Base-by-base conservation (phyloP, 2,329 filamentous ascomycete species). In the Cytospora mali region DNA sequence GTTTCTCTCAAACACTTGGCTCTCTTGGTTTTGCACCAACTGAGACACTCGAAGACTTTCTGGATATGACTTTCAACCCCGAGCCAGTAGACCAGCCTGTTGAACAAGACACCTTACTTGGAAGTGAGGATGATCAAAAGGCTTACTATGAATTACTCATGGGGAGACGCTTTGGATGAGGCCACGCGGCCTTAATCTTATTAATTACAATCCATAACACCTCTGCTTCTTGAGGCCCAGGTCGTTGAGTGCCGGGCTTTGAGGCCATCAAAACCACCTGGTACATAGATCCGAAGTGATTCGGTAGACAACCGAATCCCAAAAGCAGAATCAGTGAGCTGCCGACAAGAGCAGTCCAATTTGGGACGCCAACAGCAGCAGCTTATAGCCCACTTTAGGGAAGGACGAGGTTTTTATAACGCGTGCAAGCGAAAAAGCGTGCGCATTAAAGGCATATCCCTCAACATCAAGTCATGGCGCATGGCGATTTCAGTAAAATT, bases 71-170 rank as follows among this genome's bases (percentile, higher is more conserved):
- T 33, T 74, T 71, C 58, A 74, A 76, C 54, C 72, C 73, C 0
- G 74, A 76, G 33, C 71, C 71, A 4, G 65, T 72, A 39, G 66
- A 69, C 1, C 68, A 70, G 48, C 56, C 62, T 18, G 56, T 64
- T 33, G 67, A 69, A 57, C 58, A 49, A 33, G 64, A 66, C 28
- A 52, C 55, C 14, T 27, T 56, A 21, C 59, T 62, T n/a, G 55
- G 64, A 16, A 71, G 66, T 55, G 75, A 76, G 57, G 69, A 72
- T 13, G 75, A 76, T 62, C 75, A 76, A 58, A 72, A 72, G 55
- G 73, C 73, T 5, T 76, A 75, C 33, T 76, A 76, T 54, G 75
- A 76, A 66, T 67, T 76, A 4, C 69, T 76, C 23, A 76, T 76
- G 75, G 75, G 75, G 9, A 64, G 62, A 28, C 62, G 61, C 9